Evolutionary conservation across 2,329 filamentous ascomycete species (phyloP).

Genomic region (Colletotrichum australisinense): DNA sequence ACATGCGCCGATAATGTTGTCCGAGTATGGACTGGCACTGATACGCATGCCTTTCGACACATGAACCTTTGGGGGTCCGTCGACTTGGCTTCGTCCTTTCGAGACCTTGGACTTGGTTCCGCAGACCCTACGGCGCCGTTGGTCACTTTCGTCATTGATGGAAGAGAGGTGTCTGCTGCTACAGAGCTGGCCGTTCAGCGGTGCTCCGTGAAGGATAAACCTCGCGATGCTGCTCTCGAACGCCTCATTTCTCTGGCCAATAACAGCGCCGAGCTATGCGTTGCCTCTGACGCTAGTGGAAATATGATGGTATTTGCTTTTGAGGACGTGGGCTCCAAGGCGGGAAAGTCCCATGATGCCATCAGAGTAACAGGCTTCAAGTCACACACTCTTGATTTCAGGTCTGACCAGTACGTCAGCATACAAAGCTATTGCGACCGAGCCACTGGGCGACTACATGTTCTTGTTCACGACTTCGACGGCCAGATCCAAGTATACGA

Average conservation of each 20-base stretch:
- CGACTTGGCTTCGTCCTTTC: constrained; percentile 79
- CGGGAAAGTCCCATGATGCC: constrained; percentile 73
- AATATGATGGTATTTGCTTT: constrained; percentile 93
- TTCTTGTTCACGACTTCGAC: constrained; percentile 87
- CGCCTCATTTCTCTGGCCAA: constrained; percentile 90
- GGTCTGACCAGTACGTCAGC: constrained; percentile 65
- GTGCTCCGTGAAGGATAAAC: constrained; percentile 38
- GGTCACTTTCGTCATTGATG: constrained; percentile 81
- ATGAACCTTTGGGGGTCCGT: constrained; percentile 85
- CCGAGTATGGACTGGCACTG: constrained; percentile 84
- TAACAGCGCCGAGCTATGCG: constrained; percentile 85
- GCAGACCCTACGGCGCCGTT: neutral
- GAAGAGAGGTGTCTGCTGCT: constrained; percentile 80
- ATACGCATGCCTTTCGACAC: constrained; percentile 76
- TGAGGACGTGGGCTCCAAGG: constrained; percentile 83
- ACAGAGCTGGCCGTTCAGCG: constrained; percentile 79
- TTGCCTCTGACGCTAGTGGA: constrained; percentile 85
- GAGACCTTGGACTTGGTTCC: constrained; percentile 47
- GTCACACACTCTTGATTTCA: constrained; percentile 62
- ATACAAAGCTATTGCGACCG: constrained; percentile 79
- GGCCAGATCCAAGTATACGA: constrained; percentile 87
- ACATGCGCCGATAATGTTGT: constrained; percentile 84
- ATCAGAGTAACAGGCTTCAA: constrained; percentile 89
- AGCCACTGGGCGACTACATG: constrained; percentile 71
- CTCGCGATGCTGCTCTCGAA: constrained; percentile 75